These are phyloP conservation scores for Hortiboletus flavorubellus DNA, from an alignment of 768 basidiomycete species.

Conservation along the genomic window DNA sequence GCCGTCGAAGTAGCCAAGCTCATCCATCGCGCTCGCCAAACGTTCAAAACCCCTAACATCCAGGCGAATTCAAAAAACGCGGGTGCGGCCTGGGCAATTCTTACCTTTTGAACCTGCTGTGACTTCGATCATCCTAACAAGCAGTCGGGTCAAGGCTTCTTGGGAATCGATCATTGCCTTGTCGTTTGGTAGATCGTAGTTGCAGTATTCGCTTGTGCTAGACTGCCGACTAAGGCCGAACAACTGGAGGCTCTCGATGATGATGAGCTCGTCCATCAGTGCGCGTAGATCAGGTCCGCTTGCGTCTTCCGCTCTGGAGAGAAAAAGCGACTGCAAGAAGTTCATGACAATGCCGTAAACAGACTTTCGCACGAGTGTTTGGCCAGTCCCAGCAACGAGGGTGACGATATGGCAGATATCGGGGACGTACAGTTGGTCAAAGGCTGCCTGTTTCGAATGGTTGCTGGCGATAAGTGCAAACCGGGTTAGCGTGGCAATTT, in stretches of 20 bases:
- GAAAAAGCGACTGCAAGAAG: conserved; percentile 72
- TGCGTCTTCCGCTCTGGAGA: conserved; percentile 55
- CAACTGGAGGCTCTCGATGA: conserved; percentile 53
- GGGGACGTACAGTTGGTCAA: conserved; percentile 76
- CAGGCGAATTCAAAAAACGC: conserved; percentile 8
- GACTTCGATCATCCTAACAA: conserved; percentile 60
- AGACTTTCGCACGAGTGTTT: conserved; percentile 69
- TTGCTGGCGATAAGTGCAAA: conserved; percentile 72
- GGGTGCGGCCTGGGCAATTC: conserved; percentile 13
- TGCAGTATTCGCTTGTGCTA: conserved; percentile 65
- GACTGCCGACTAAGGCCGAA: conserved; percentile 72
- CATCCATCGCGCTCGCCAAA: conserved; percentile 95
- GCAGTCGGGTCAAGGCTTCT: conserved; percentile 60
- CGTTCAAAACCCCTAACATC: conserved; percentile 65
- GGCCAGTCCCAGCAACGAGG: conserved; percentile 73
- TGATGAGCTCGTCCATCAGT: conserved; percentile 59
- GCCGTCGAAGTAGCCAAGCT: conserved; percentile 82
- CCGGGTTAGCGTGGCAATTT: conserved; percentile 76
- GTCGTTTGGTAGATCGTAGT: conserved; percentile 51
- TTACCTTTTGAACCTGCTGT: conserved; percentile 69
- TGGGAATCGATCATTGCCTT: conserved; percentile 58
- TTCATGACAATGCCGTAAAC: conserved; percentile 82
- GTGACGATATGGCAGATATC: conserved; percentile 80
- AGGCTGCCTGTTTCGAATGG: conserved; percentile 56
- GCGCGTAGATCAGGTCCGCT: conserved; percentile 55